A percentile compares a stretch with the other conserved stretches of the same genome.
phyloP scores from a whole-genome alignment of 768 basidiomycete genomes.

The Amanita rimosa region DNA sequence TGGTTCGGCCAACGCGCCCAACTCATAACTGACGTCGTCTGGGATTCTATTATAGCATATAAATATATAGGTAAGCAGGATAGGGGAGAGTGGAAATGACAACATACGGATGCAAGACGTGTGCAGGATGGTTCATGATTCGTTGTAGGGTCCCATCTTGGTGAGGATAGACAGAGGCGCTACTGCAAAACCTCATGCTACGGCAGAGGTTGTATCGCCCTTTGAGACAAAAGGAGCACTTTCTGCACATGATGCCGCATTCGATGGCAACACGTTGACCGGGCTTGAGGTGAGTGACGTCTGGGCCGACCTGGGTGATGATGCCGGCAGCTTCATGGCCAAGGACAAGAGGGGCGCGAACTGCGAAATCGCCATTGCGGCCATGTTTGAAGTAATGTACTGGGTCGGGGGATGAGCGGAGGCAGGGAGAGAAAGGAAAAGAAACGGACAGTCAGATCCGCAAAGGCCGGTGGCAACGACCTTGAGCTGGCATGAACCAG shows the following conservation, averaged over 20 bases:
- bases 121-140: conserved; percentile 80
- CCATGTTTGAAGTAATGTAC: conserved; percentile 89
- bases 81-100: conserved; percentile 2
- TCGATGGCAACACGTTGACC: conserved; percentile 93
- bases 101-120: conserved; percentile 80
- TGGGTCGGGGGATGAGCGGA: conserved; percentile 17
- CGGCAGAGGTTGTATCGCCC: conserved; percentile 93
- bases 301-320: conserved; percentile 72
- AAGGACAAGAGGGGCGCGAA: conserved; percentile 79
- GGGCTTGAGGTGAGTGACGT: conserved; percentile 47
- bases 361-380: conserved; percentile 85
- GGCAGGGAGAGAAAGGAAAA: not conserved
- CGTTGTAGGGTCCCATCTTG: conserved; percentile 86
- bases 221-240: conserved; percentile 55
- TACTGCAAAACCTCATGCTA: conserved; percentile 79
- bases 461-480: conserved; percentile 84
- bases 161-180: conserved; percentile 88
- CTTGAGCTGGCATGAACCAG: conserved; percentile 70
- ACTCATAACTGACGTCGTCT: conserved; percentile 61
- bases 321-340: conserved; percentile 92
- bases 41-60: too few relatives aligned
- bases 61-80: too few relatives aligned
- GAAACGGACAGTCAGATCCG: conserved; percentile 63
- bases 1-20: conserved; percentile 87
- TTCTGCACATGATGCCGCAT: conserved; percentile 80